Evolutionary conservation across 345 rosid genomes (phyloP), one percentile per base, ranked within the genome.

Genomic region (Hypericum perforatum): DNA sequence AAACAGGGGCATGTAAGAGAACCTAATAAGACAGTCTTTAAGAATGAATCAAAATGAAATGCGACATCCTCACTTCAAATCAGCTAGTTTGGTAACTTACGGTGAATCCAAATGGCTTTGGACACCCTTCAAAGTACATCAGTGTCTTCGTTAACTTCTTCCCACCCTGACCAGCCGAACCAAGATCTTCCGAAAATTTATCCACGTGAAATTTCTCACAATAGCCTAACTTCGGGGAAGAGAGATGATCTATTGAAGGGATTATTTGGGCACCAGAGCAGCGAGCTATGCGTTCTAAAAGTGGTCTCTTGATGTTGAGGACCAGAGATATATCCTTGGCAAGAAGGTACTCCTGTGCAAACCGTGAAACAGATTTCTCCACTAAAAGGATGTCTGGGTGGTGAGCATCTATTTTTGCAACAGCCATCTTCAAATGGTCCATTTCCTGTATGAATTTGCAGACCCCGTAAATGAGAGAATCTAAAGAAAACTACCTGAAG

Each of bases 361-460:
- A 75, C 43, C 99, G 78, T 13, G 99, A 94, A 62, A 94, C 99
- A 46, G 99, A 89, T 60, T 84, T 94, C 82, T 94, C 99, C 3
- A 94, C 99, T 56, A 94, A 79, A 64, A 94, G 79, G 49, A 94
- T 68, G 63, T 86, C 75, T 43, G 99, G 99, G 58, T 84, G 79
- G 66, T 84, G 89, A 11, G 81, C 87, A 40, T 72, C 82, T 71
- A 94, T 89, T 82, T 81, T 89, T 41, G 97, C 79, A 49, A 89
- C 99, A 47, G 97, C 91, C 97, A 89, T 94, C 78, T 79, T 94
- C 62, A 94, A 58, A 77, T 89, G 94, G 72, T 94, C 95, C 76
- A 84, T 86, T 84, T 94, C 99, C 97, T 94, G 70, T 57, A 70
- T 53, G 63, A 58, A 58, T 49, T 70, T 40, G 52, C 16, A 75